phyloP scores from a whole-genome alignment of 345 rosid genomes.

The Conringia planisiliqua region DNA sequence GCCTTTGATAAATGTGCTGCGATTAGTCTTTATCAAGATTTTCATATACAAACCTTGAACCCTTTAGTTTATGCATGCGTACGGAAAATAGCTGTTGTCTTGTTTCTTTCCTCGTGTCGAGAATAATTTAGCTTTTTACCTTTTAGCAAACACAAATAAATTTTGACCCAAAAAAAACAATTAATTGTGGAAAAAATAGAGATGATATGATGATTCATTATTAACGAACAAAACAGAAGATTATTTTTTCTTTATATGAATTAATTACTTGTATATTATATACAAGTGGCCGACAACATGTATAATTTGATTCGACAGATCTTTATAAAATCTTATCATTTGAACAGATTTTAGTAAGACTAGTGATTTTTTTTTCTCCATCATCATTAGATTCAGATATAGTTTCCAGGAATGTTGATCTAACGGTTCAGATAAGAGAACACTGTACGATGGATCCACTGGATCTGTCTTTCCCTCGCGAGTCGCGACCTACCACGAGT shows the following conservation, averaged over 20 bases:
- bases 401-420: not conserved
- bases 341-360: not conserved
- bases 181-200: not conserved
- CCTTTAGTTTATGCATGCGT: not conserved
- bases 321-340: conserved; percentile 9
- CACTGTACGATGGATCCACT: not conserved
- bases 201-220: not conserved
- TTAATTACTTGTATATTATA: not conserved
- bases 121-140: not conserved
- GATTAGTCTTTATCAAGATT: not conserved
- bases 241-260: not conserved
- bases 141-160: not conserved
- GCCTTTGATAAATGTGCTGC: not conserved
- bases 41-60: not conserved
- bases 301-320: not conserved
- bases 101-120: conserved; percentile 4
- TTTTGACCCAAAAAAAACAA: not conserved
- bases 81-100: not conserved
- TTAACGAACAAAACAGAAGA: not conserved
- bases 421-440: conserved; percentile 8
- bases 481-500: conserved; percentile 20
- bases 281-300: conserved; percentile 27
- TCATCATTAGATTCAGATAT: not conserved
- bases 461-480: not conserved
- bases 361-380: not conserved